phyloP scores from a whole-genome alignment of 2,329 filamentous ascomycete genomes.

The Aschersonia sp. region DNA sequence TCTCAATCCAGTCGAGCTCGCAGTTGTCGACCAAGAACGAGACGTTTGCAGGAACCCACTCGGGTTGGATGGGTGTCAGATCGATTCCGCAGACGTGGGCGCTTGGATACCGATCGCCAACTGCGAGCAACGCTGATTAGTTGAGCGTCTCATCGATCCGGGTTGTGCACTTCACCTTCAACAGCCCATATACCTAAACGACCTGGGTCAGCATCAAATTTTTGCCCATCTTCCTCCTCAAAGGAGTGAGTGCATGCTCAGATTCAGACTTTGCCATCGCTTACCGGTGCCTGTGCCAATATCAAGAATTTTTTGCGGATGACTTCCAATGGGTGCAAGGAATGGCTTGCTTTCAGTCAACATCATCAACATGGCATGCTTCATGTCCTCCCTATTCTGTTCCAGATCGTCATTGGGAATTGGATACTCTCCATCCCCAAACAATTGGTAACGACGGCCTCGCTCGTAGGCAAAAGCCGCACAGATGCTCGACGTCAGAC shows the following conservation, averaged over 20 bases:
- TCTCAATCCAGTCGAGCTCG: conserved; percentile 15
- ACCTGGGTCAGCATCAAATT: not conserved
- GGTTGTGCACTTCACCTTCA: not conserved
- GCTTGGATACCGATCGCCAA: conserved; percentile 15
- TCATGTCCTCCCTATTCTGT: conserved; percentile 23
- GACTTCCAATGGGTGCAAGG: conserved; percentile 23
- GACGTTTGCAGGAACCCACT: conserved; percentile 25
- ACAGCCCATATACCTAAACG: conserved; percentile 6
- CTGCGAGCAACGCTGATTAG: not conserved
- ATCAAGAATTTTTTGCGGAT: conserved; percentile 21
- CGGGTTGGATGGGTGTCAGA: conserved; percentile 23
- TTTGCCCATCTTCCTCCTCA: not conserved
- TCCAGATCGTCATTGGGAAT: conserved; percentile 25
- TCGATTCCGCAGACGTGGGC: conserved; percentile 23
- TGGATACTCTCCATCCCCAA: conserved; percentile 18
- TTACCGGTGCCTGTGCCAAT: conserved; percentile 18
- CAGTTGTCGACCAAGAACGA: conserved; percentile 21
- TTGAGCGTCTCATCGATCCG: not conserved
- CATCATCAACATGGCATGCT: conserved; percentile 22
- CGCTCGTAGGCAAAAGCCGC: conserved; percentile 4
- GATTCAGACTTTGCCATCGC: not conserved
- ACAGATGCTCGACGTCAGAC: conserved; percentile 5
- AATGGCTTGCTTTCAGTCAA: conserved; percentile 21
- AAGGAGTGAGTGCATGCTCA: not conserved
- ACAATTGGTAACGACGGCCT: conserved; percentile 16